These are phyloP conservation scores for Boletus subcaerulescens DNA, from an alignment of 768 basidiomycete genomes.

Conservation along the genomic window DNA sequence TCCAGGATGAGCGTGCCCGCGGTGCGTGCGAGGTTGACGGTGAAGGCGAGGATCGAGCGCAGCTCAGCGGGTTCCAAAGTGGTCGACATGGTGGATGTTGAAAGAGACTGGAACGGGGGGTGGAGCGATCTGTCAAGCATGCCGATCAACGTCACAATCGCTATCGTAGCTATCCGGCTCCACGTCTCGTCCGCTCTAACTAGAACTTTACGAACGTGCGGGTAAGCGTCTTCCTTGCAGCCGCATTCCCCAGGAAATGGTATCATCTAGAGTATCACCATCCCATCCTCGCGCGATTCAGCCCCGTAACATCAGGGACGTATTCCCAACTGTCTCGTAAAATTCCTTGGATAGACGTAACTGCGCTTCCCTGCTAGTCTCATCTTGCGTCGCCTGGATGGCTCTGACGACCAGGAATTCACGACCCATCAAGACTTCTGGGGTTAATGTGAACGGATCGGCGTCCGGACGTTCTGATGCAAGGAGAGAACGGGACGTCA, in stretches of 20 bases:
- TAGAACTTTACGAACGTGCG: conserved; percentile 5
- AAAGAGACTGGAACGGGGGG: background rate
- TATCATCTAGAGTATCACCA: background rate
- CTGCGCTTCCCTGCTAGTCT: conserved; percentile 67
- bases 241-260: background rate
- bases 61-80: conserved; percentile 44
- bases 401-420: conserved; percentile 77
- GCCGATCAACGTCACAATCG: background rate
- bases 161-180: background rate
- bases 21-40: conserved; percentile 63
- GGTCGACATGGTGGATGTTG: conserved; percentile 28
- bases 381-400: conserved; percentile 55
- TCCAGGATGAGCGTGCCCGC: conserved; percentile 77
- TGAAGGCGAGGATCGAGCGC: conserved; percentile 62
- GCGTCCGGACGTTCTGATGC: conserved; percentile 26
- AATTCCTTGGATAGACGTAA: conserved; percentile 79
- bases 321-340: conserved; percentile 73
- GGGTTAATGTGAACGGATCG: conserved; percentile 57
- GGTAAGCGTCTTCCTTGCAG: no score
- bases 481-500: conserved; percentile 58
- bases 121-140: background rate
- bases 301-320: conserved; percentile 41
- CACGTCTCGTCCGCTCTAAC: background rate
- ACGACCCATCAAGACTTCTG: conserved; percentile 68
- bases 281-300: background rate